A percentile compares a stretch with the other conserved stretches of the same genome.
These are phyloP conservation scores for Avena atlantica DNA, from an alignment of 176 grass and related monocot genomes.

Conservation along the genomic window DNA sequence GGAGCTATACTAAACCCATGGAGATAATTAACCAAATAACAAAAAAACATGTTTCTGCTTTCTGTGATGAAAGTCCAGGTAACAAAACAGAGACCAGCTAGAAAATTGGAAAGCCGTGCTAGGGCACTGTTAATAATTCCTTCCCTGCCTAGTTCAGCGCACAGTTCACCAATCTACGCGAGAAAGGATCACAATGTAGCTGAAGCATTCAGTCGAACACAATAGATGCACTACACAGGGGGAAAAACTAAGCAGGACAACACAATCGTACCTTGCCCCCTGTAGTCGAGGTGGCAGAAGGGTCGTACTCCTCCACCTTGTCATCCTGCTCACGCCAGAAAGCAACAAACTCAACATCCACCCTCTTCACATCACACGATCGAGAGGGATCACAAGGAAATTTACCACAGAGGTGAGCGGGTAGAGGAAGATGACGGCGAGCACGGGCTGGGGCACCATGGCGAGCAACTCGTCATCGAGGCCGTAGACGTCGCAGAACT, in stretches of 20 bases:
- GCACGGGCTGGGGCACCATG: slow-evolving; percentile 91
- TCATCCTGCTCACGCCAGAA: slow-evolving; percentile 39
- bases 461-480: slow-evolving; percentile 87
- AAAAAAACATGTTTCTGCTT: neutral
- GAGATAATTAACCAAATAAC: neutral
- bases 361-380: neutral
- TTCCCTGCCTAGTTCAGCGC: neutral
- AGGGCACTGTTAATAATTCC: neutral
- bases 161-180: neutral
- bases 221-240: neutral
- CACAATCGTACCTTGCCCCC: slow-evolving; percentile 33
- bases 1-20: neutral
- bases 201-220: slow-evolving; percentile 15
- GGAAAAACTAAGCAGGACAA: neutral
- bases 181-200: neutral
- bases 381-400: neutral
- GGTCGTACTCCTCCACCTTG: slow-evolving; percentile 35
- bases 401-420: slow-evolving; percentile 64
- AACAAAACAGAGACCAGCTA: neutral
- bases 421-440: slow-evolving; percentile 96
- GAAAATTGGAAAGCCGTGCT: neutral
- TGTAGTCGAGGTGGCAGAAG: slow-evolving; percentile 27
- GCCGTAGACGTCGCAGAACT: slow-evolving; percentile 97
- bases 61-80: neutral
- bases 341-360: neutral